Evolutionary conservation across 371 early-diverging fungal species (phyloP), one percentile per base, ranked within the genome.

Genomic region (Ordospora pajunii): DNA sequence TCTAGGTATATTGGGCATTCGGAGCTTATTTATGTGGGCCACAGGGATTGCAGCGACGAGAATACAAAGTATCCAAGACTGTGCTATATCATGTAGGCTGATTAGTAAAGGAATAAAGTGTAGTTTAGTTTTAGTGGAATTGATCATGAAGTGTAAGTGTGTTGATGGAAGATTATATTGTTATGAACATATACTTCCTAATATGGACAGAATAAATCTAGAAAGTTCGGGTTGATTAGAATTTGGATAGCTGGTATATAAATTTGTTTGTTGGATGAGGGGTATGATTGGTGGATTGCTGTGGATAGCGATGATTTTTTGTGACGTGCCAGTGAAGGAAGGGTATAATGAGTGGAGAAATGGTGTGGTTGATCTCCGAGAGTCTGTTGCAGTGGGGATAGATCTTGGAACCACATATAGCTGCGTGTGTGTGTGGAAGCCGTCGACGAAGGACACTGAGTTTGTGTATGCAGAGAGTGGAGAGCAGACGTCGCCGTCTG

Each of bases 381-480:
- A 58, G n/a, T 32, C 58, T 48, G 67, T 68, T 63, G 79, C 83
- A 51, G 67, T 85, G 44, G 87, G 87, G 67, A 85, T 87, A 50
- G 87, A 97, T 89, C 89, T 98, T 86, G 97, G 99, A 86, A 97
- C 97, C 84, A 97, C 97, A 84, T 95, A 96, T 90, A 93, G 93
- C 12, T 96, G 96, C 87, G 93, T 96, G 81, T 95, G 91, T 85
- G 93, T 94, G 71, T 93, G 91, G 81, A 91, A 65, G 10, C 27
- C 58, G 9, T 44, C 91, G 86, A 92, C 93, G 87, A 95, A 93
- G 84, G 91, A 79, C 21, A 54, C 83, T 25, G 74, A 78, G 52
- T 79, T 86, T 48, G 80, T 87, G 12, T 92, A 94, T 86, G 94
- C 95, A 88, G 91, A 90, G 87, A 93, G 94, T 87, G 96, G 94